Base-by-base conservation (phyloP, 306 rosid species). In the Pterocarpus macrocarpus region DNA sequence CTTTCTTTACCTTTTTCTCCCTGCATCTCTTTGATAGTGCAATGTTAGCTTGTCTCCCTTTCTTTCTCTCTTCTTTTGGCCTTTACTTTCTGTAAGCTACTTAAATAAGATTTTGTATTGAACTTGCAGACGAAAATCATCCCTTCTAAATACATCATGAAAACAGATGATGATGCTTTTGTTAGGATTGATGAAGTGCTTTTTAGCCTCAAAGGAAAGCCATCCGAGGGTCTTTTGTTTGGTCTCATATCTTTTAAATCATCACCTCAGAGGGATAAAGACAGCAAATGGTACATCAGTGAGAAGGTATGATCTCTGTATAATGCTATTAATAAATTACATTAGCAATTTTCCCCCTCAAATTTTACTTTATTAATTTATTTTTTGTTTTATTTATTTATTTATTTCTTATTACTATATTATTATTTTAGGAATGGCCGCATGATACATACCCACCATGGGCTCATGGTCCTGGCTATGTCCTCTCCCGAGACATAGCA, bases 381-480 rank as follows among this genome's bases (percentile, higher is more conserved):
- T 34, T 77, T 58, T 78, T 13, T 16, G 61, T 5, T 55, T 68
- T 76, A 13, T 5, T 76, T 66, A 28, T 82, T n/a, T 11, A 57
- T 12, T 66, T 39, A 52, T 44, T 70, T 61, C 39, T 76, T 41
- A 64, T 81, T 53, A n/a, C 38, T 36, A 56, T 69, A 61, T 9
- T 81, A 32, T 67, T 68, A 5, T 68, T 74, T 66, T 47, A 95
- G 98, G 97, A 95, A 87, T 95, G 98, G 98, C 91, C 97, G 6
- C 88, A 91, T 81, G 91, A 80, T 58, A 68, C 81, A 5, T 95
- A 90, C 87, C 98, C 98, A 9, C 97, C 95, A 17, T 95, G 98
- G 98, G 98, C 98, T 5, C 98, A 95, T 73, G 98, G 97, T 78
- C 98, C 98, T 5, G 98, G 98, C 52, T 95, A 95, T 66, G 77